Percentiles rank a stretch among this genome's conserved stretches.
Conservation (phyloP, 1,139 yeast genomes). For the Hanseniaspora uvarum region DNA sequence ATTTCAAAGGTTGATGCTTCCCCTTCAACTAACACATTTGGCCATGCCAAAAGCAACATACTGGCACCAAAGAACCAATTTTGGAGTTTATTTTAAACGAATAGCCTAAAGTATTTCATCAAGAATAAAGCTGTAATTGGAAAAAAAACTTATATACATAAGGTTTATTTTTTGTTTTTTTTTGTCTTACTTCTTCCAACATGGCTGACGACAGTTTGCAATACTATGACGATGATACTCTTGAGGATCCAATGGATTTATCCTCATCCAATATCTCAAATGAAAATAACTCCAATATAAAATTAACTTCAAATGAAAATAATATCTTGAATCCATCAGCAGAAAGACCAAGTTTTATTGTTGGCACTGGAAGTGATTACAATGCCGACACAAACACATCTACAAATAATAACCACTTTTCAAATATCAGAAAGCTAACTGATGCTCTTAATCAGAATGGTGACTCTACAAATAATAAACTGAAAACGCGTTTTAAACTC, state of each 20-base stretch:
- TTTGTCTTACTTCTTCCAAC: too few species aligned
- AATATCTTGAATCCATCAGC: not conserved
- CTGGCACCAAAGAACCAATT: too few species aligned
- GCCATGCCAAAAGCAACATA: too few species aligned
- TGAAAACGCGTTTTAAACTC: conserved; percentile 5
- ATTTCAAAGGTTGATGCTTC: too few species aligned
- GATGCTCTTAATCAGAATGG: not conserved
- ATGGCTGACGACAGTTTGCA: conserved; percentile 10
- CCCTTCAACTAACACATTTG: too few species aligned
- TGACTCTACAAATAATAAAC: not conserved
- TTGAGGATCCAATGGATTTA: conserved; percentile 15
- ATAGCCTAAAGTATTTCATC: too few species aligned
- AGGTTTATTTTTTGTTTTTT: not conserved
- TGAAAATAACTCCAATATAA: not conserved
- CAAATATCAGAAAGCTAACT: conserved; percentile 8
- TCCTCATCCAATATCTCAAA: conserved; percentile 1
- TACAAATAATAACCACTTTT: not conserved
- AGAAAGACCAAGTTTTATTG: conserved; percentile 1
- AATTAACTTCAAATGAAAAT: not conserved
- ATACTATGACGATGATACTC: conserved; percentile 14
- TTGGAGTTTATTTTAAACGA: too few species aligned
- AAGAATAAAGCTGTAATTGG: too few species aligned
- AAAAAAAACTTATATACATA: not conserved
- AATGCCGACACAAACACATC: not conserved
- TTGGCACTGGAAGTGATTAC: not conserved